These are phyloP conservation scores for Linaria vulgaris DNA, from an alignment of 257 asterid genomes.

Conservation along the genomic window DNA sequence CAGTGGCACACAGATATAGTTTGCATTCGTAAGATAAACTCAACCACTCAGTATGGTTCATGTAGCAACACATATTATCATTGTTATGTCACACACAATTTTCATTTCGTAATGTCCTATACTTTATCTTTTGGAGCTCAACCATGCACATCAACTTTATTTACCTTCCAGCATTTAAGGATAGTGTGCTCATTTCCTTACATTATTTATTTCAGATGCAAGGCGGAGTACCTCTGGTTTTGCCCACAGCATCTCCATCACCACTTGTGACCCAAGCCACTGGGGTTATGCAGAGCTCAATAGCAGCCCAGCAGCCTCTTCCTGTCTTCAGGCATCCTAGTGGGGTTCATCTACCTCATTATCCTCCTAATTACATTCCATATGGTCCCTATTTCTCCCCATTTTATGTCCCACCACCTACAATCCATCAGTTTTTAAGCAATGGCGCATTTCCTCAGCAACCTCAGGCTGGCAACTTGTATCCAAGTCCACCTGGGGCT, in stretches of 20 bases:
- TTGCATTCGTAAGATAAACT: background rate
- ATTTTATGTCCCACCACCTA: conserved; percentile 62
- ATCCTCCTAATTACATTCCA: conserved; percentile 73
- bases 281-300: conserved; percentile 51
- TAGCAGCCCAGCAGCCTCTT: conserved; percentile 48
- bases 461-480: conserved; percentile 68
- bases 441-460: conserved; percentile 81
- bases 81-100: too few species aligned
- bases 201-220: conserved; percentile 29
- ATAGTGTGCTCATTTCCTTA: conserved; percentile 14
- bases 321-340: conserved; percentile 66
- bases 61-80: too few species aligned
- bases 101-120: too few species aligned
- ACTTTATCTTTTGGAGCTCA: too few species aligned
- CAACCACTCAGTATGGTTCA: background rate
- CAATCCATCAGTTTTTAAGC: conserved; percentile 75
- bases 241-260: conserved; percentile 39
- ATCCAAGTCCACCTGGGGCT: conserved; percentile 70
- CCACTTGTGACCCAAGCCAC: conserved; percentile 47
- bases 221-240: conserved; percentile 44
- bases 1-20: background rate
- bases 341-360: conserved; percentile 80
- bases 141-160: too few species aligned
- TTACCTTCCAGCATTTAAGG: background rate
- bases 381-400: conserved; percentile 84